These are phyloP conservation scores for Scheffersomyces lignicola DNA, from an alignment of 1,139 yeast genomes.

Conservation along the genomic window DNA sequence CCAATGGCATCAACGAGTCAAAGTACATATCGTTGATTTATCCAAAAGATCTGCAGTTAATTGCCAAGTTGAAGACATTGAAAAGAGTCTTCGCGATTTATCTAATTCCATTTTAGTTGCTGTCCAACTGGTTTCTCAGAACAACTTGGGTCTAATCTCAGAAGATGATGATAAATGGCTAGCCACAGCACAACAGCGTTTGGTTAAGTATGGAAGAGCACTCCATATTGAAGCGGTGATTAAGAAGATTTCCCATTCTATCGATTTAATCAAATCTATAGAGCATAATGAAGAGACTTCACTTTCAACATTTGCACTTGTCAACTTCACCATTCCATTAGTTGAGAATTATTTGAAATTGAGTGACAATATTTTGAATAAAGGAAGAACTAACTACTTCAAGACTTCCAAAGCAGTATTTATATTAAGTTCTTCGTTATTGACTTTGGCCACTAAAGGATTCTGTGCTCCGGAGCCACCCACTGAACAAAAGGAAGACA, in stretches of 20 bases:
- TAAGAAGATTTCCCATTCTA: slow-evolving; percentile 18
- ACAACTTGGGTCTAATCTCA: slow-evolving; percentile 29
- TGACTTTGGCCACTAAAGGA: slow-evolving; percentile 74
- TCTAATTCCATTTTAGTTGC: slow-evolving; percentile 65
- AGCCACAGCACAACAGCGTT: slow-evolving; percentile 44
- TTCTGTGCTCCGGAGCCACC: slow-evolving; percentile 92
- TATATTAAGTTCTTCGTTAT: slow-evolving; percentile 55
- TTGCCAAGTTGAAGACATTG: slow-evolving; percentile 50
- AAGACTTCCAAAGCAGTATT: slow-evolving; percentile 62
- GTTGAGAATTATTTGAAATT: slow-evolving; percentile 55
- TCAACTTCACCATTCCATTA: slow-evolving; percentile 58
- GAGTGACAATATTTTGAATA: slow-evolving; percentile 38
- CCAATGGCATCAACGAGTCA: slow-evolving; percentile 33
- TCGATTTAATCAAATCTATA: slow-evolving; percentile 20
- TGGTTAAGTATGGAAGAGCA: slow-evolving; percentile 30
- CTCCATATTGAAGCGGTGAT: slow-evolving; percentile 33
- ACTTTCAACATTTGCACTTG: slow-evolving; percentile 41
- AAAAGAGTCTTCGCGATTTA: slow-evolving; percentile 48
- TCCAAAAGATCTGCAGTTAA: too few species aligned
- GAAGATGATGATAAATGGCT: slow-evolving; percentile 72
- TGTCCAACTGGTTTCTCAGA: slow-evolving; percentile 56
- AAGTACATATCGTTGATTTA: too few species aligned
- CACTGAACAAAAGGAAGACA: slow-evolving; percentile 60
- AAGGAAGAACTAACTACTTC: slow-evolving; percentile 46
- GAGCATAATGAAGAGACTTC: slow-evolving; percentile 40